These are phyloP conservation scores for Phalaenopsis equestris DNA, from an alignment of 106 monocot species.

Conservation along the genomic window DNA sequence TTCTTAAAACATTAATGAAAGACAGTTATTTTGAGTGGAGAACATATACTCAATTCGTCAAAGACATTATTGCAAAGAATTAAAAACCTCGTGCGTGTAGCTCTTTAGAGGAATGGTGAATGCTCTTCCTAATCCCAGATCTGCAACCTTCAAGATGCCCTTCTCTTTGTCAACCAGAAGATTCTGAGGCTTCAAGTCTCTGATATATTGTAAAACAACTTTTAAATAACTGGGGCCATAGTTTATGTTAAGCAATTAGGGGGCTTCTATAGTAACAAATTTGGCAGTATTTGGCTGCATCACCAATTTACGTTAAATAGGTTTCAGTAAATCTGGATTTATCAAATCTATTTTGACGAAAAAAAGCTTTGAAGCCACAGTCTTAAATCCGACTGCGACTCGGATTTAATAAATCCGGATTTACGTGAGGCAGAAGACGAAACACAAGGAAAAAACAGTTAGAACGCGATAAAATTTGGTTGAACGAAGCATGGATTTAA, in stretches of 20 bases:
- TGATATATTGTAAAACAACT: constrained; percentile 7
- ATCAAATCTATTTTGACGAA: no score
- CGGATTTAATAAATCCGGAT: no score
- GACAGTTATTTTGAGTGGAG: neutral
- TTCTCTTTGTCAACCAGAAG: constrained; percentile 93
- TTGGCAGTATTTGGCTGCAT: no score
- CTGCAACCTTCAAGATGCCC: constrained; percentile 90
- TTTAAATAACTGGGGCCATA: neutral
- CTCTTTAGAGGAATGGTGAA: constrained; percentile 91
- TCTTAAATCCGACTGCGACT: no score
- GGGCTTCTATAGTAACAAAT: no score
- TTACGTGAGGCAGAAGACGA: no score
- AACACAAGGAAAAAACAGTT: no score
- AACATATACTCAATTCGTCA: neutral
- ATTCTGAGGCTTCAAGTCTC: constrained; percentile 97
- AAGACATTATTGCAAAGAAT: neutral
- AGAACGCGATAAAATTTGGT: no score
- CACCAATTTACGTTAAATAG: no score
- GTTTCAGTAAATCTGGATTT: no score
- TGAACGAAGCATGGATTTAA: no score
- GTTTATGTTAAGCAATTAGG: neutral
- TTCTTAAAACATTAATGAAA: neutral
- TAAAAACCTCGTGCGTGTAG: constrained; percentile 89
- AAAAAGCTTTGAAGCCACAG: no score
- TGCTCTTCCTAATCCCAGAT: constrained; percentile 92